Conservation (phyloP, 2,329 filamentous ascomycete genomes). For the Trichoderma sp. region DNA sequence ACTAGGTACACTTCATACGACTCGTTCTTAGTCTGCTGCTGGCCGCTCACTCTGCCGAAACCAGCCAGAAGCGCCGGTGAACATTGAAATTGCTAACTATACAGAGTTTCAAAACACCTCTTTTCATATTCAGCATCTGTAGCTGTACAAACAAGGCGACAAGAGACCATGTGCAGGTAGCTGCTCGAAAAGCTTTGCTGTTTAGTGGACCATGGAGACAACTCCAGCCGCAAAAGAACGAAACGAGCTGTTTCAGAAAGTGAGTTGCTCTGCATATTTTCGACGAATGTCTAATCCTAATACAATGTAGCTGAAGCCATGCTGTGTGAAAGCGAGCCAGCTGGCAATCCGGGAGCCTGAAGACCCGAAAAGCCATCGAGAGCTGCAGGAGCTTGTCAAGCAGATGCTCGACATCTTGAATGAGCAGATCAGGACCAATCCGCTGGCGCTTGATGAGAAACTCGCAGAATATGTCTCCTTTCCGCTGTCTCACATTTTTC, state of each 20-base stretch:
- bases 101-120: background rate
- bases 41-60: background rate
- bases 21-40: background rate
- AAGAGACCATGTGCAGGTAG: constrained; percentile 20
- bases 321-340: constrained; percentile 61
- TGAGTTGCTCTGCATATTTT: constrained; percentile 22
- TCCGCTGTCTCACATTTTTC: constrained; percentile 83
- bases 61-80: background rate
- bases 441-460: constrained; percentile 68
- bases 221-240: constrained; percentile 29
- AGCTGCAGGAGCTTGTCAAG: constrained; percentile 49
- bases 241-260: constrained; percentile 43
- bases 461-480: constrained; percentile 95
- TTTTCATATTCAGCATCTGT: background rate
- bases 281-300: constrained; percentile 11
- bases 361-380: constrained; percentile 43
- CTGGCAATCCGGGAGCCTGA: constrained; percentile 53
- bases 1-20: background rate
- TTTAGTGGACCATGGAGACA: constrained; percentile 27
- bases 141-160: background rate
- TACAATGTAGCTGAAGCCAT: constrained; percentile 59
- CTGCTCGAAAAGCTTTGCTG: constrained; percentile 17
- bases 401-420: constrained; percentile 51
- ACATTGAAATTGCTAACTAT: background rate
- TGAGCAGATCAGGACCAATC: constrained; percentile 46